Evolutionary conservation across 192 early-diverging fungal species (phyloP), one percentile per base, ranked within the genome.

Genomic region (Funneliformis mosseae): DNA sequence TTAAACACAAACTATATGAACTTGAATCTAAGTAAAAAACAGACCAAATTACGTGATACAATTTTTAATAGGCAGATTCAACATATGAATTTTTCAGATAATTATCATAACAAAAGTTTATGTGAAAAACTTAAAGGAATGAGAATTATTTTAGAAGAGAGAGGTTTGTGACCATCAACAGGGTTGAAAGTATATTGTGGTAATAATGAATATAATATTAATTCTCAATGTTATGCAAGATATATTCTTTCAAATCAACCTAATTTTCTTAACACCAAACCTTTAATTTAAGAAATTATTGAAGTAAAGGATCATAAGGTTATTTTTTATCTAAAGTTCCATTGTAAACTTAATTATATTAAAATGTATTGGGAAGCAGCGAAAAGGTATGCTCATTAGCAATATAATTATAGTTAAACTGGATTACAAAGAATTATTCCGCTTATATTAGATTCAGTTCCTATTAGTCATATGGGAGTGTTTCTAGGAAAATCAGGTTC

Each of bases 301-400:
- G 79, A 80, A 59, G 50, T 14, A 39, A 12, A 0, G 4, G 46
- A 68, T 38, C 68, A 70, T 64, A 80, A 42, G 12, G 18, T 60
- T 48, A 70, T 80, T 12, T 80, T 60, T 46, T 80, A 80, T 41
- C 55, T 27, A 28, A 80, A 80, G 4, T 80, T 73, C 72, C 68
- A 80, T 50, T 61, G 6, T 72, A 46, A 80, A 48, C 33, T 33
- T 33, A 33, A 33, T 33, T 33, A 33, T 33, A 33, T 33, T 2
- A 3, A 33, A 33, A 33, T 14, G 4, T 71, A 59, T 63, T 80
- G 79, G 68, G 69, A 46, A 1, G 79, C 28, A 8, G 79, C 69
- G 38, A 70, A 80, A 55, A 2, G 46, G 10, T 80, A 80, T 62
- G 27, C 71, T 59, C 59, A 42, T 39, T 1, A 42, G 59, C 14